Evolutionary conservation across 2,329 filamentous ascomycete genomes (phyloP).

Genomic region (Drechslerella dactyloides): DNA sequence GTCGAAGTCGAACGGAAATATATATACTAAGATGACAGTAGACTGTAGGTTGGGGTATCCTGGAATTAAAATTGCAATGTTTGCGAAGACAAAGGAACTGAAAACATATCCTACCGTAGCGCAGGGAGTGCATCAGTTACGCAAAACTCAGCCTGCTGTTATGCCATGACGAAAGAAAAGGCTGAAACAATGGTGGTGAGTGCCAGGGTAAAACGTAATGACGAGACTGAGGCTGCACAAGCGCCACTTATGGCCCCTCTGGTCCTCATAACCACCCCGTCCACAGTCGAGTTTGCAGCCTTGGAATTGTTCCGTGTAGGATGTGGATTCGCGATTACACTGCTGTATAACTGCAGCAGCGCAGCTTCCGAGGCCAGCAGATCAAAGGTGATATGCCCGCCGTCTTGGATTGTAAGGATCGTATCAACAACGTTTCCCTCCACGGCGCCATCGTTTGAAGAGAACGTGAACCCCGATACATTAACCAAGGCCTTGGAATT

Average conservation of each 20-base stretch:
- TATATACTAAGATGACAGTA: no score
- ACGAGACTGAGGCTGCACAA: neutral
- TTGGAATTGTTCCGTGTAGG: conserved; percentile 25
- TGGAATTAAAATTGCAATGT: no score
- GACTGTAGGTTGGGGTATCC: no score
- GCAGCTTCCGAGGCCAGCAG: conserved; percentile 31
- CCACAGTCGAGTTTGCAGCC: conserved; percentile 17
- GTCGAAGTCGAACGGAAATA: no score
- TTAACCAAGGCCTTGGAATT: conserved; percentile 39
- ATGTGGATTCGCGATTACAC: conserved; percentile 29
- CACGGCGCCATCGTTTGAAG: conserved; percentile 18
- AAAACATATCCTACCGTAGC: no score
- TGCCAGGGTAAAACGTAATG: neutral
- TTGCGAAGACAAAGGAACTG: no score
- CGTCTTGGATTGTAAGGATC: conserved; percentile 26
- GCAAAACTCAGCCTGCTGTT: no score
- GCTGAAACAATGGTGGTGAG: neutral
- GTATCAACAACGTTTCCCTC: conserved; percentile 26
- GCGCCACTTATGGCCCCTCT: conserved; percentile 11
- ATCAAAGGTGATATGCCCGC: conserved; percentile 24
- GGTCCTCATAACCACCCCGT: conserved; percentile 27
- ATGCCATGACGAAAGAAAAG: no score
- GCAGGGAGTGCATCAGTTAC: no score
- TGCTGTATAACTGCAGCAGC: conserved; percentile 29
- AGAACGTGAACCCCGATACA: conserved; percentile 34